Percentiles rank a stretch among this genome's conserved stretches.
Evolutionary conservation across 495 filamentous ascomycete species (phyloP).

Genomic region (Neurospora terricola): DNA sequence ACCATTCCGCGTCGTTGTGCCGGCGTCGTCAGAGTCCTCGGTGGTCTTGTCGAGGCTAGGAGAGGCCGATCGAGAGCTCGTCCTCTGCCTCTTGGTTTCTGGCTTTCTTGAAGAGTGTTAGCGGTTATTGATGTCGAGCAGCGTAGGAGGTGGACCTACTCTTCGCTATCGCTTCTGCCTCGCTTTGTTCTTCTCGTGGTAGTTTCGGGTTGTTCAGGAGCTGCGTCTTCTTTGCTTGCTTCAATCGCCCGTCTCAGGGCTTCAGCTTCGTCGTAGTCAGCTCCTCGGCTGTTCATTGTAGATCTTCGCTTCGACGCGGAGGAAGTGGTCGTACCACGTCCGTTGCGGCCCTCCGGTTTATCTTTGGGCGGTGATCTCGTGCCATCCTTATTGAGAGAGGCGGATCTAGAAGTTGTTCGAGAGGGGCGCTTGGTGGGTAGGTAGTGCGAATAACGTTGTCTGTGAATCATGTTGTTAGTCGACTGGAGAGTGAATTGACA

Average conservation of each 20-base stretch:
- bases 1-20: constrained; percentile 37
- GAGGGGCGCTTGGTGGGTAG: constrained; percentile 41
- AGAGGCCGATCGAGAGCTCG: constrained; percentile 60
- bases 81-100: constrained; percentile 59
- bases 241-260: constrained; percentile 82
- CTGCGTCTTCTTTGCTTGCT: constrained; percentile 75
- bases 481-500: constrained; percentile 7
- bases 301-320: constrained; percentile 72
- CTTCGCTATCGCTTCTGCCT: constrained; percentile 83
- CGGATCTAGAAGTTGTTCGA: constrained; percentile 40
- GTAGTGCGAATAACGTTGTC: constrained; percentile 47
- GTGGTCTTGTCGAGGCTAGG: constrained; percentile 34
- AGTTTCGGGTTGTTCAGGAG: constrained; percentile 36
- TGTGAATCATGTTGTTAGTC: constrained; percentile 28
- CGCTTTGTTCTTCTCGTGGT: constrained; percentile 61
- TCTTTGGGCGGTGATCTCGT: constrained; percentile 37
- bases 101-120: constrained; percentile 30
- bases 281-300: constrained; percentile 95
- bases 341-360: constrained; percentile 33
- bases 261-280: constrained; percentile 93
- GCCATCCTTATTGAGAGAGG: constrained; percentile 48
- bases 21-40: constrained; percentile 65
- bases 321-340: constrained; percentile 34
- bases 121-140: neutral
- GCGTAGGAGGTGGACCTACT: constrained; percentile 45